Percentiles rank a stretch among this genome's conserved stretches.
These are phyloP conservation scores for Trypanosomatidae sp. DNA, from an alignment of 208 protist species.

Conservation along the genomic window DNA sequence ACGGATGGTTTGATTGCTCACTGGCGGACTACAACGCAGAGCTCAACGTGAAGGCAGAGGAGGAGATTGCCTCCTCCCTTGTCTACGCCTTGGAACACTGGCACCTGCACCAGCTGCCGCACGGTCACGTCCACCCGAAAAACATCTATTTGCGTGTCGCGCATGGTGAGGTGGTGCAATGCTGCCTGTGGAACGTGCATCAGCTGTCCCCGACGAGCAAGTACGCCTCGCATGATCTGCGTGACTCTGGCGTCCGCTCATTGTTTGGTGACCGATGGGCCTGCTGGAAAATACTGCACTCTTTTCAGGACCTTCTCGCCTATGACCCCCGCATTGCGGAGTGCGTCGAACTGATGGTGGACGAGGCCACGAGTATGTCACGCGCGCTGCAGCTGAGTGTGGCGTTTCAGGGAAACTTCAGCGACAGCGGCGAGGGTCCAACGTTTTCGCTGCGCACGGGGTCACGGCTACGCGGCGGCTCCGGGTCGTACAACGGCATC, in stretches of 20 bases:
- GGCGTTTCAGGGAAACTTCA: slow-evolving; percentile 46
- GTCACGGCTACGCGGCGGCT: slow-evolving; percentile 44
- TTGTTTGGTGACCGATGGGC: slow-evolving; percentile 65
- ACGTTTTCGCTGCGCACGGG: slow-evolving; percentile 62
- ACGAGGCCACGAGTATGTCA: slow-evolving; percentile 42
- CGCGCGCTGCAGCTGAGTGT: slow-evolving; percentile 52
- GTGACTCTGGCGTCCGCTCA: slow-evolving; percentile 36
- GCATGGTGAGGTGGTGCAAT: slow-evolving; percentile 43
- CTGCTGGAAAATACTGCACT: slow-evolving; percentile 44
- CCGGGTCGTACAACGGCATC: slow-evolving; percentile 87
- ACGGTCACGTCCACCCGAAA: slow-evolving; percentile 65
- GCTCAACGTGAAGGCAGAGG: slow-evolving; percentile 19
- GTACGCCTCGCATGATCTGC: slow-evolving; percentile 56
- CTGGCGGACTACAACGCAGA: slow-evolving; percentile 29
- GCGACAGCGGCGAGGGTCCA: slow-evolving; percentile 46
- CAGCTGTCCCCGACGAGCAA: slow-evolving; percentile 35
- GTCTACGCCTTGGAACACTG: slow-evolving; percentile 84
- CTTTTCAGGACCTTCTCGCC: slow-evolving; percentile 22
- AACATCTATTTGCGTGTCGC: slow-evolving; percentile 77
- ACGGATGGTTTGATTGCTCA: slow-evolving; percentile 81
- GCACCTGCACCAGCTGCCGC: slow-evolving; percentile 74
- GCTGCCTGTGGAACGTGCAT: slow-evolving; percentile 59
- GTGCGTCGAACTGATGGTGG: slow-evolving; percentile 32
- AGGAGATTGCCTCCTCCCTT: slow-evolving; percentile 60
- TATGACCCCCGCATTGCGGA: slow-evolving; percentile 30